Evolutionary conservation across 2,329 filamentous ascomycete species (phyloP), one percentile per base, ranked within the genome.

Genomic region (Penicillium fuscoglaucum): DNA sequence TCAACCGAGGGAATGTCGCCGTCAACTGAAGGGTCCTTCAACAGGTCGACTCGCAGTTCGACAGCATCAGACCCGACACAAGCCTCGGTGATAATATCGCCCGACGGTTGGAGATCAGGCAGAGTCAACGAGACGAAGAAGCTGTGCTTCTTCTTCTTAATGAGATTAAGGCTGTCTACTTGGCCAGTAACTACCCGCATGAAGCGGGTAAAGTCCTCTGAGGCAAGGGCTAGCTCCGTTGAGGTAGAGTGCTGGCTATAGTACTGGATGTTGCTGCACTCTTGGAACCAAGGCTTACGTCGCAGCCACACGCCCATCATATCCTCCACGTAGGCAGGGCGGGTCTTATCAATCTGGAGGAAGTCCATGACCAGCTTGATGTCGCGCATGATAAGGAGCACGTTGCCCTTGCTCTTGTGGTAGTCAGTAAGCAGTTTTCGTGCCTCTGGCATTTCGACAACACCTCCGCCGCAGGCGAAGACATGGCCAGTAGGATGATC

Each of bases 221-320:
- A 80, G 29, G 84, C 80, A 58, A 80, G 77, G 13, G 79, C 75
- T 52, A 86, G 74, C 37, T 79, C 79, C 15, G 76, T 75, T 24
- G 80, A 74, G 40, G 80, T 81, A 3, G 83, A 79, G 46, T 79
- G 86, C 51, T 91, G 91, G 73, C 90, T 96, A 78, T 93, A 90
- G 78, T 96, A 98, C 67, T 96, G 87, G 68, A 91, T 89, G 72
- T 96, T 99, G 79, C 93, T 97, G 81, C 95, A 98, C 73, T 93
- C 86, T 57, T 90, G 83, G 75, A 91, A 98, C 87, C 91, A 96
- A 3, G 88, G 89, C 74, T 92, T 95, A 39, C 95, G 87, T 53
- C 93, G 88, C 57, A 91, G 80, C 82, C 96, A 99, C 2, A 99
- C 93, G 10, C 87, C 87, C 78, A 91, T 89, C 80, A 97, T 96